Evolutionary conservation across 2,329 filamentous ascomycete species (phyloP), one percentile per base, ranked within the genome.

Genomic region (Coniochaeta sp.): DNA sequence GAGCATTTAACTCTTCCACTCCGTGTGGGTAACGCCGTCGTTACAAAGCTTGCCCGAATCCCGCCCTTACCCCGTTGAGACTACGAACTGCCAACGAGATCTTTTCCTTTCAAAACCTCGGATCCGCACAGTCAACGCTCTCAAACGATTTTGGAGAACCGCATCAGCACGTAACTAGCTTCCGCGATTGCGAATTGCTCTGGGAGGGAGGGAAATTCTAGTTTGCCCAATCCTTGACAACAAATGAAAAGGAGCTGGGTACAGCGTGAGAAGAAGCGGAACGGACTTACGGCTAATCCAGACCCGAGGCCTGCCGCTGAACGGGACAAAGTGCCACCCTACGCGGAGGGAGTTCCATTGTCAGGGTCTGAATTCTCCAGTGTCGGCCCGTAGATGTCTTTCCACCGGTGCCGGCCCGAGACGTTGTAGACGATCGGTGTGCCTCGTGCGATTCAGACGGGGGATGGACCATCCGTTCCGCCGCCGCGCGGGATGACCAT

Each of bases 311-410:
- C 47, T 24, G 6, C 47, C 47, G 12, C 47, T 52, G 24, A 52
- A 52, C 14, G 47, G 22, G 2, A 52, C 3, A 30, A 52, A 52
- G 24, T 52, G 17, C 47, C 47, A 52, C 22, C 47, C 47, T 9
- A 30, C 47, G 24, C 47, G 47, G 12, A 52, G 47, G 9, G 60
- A 47, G 24, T 76, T 73, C 75, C 78, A 81, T n/a, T 79, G 71
- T 64, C 81, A 78, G 0, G 79, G 79, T 0, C 71, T 69, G 65
- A 80, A 81, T 63, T 75, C 74, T 2, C 77, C 70, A 1, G 75
- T 75, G 57, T 80, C 77, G 0, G 70, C 64, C 79, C 79, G 40
- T 67, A 81, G 4, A 78, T 67, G 40, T 75, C 73, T 56, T 74
- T 73, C 12, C 75, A 70, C 4, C 77, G 71, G 28, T 78, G 76